A percentile compares a stretch with the other conserved stretches of the same genome.
phyloP scores from a whole-genome alignment of 2,329 filamentous ascomycete genomes.

The Grosmannia clavigera region DNA sequence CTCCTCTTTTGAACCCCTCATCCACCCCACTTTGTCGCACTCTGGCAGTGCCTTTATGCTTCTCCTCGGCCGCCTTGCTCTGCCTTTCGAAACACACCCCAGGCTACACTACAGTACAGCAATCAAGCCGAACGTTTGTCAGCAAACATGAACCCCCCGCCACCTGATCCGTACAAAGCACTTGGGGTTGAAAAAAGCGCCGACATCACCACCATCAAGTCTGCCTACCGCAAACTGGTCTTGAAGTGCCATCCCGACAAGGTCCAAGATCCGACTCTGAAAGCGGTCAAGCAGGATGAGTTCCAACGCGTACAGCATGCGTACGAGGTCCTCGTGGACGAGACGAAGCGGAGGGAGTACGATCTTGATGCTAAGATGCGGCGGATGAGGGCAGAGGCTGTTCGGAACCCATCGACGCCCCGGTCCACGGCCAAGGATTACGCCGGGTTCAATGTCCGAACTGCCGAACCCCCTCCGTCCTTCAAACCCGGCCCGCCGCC shows the following conservation, averaged over 20 bases:
- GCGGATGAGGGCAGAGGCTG: slow-evolving; percentile 46
- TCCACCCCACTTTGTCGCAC: neutral
- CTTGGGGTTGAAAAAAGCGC: slow-evolving; percentile 65
- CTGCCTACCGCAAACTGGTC: slow-evolving; percentile 72
- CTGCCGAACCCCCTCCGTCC: slow-evolving; percentile 34
- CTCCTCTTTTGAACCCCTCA: neutral
- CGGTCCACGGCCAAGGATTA: slow-evolving; percentile 26
- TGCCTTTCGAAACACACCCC: neutral
- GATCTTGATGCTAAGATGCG: slow-evolving; percentile 62
- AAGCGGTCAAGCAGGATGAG: slow-evolving; percentile 68
- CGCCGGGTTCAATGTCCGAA: slow-evolving; percentile 33
- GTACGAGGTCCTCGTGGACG: slow-evolving; percentile 80
- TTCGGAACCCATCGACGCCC: slow-evolving; percentile 28
- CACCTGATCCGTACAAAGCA: slow-evolving; percentile 66
- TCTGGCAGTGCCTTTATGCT: slow-evolving; percentile 1
- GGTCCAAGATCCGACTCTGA: slow-evolving; percentile 63
- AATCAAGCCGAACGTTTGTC: neutral
- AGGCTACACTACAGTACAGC: neutral
- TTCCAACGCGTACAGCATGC: slow-evolving; percentile 90
- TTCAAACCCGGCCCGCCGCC: slow-evolving; percentile 25
- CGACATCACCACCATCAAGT: slow-evolving; percentile 58
- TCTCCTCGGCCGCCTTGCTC: neutral
- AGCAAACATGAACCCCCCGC: slow-evolving; percentile 34
- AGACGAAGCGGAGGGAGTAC: slow-evolving; percentile 59
- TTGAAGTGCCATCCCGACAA: slow-evolving; percentile 89